Base-by-base conservation (phyloP, 495 filamentous ascomycete genomes). In the Hyaloscypha bicolor region DNA sequence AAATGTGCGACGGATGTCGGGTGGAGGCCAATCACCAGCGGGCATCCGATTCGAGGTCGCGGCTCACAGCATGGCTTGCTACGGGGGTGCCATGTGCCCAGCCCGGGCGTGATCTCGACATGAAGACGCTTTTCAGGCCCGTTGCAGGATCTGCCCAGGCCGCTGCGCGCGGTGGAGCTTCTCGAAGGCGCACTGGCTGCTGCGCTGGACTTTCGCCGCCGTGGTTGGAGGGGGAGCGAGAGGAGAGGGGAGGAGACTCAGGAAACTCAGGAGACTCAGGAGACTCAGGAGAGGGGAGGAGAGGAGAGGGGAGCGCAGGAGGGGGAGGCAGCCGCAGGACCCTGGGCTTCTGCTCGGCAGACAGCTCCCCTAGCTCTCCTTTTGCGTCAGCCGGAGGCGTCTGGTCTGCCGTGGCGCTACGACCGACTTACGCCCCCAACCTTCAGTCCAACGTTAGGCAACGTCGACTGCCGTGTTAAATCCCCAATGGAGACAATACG, bases 61-160 rank as follows among this genome's bases (percentile, higher is more conserved):
- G 71, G 71, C 65, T 71, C 71, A 61, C 63, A 65, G 59, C 68
- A 70, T 66, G 48, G 32, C 9, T 39, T n/a, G 37, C 30, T 19
- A 69, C 60, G 48, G n/a, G 68, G 59, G 48, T 68, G 62, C 71
- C 68, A 70, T 67, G 65, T 63, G 60, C 42, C 42, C 42, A 48
- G 42, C 42, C 42, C 16, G 42, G 42, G 42, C 42, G 9, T 48
- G 42, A 48, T 48, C 2, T 48, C 42, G 42, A 48, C 8, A 56
- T 25, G 9, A 33, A 37, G 6, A 29, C 25, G 31, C 22, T 55
- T 32, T 45, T 33, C 22, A 32, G 31, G n/a, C 14, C 35, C 4
- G 9, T 39, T 1, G n/a, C 16, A 48, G 29, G 55, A 30, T 52
- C 63, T 30, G 55, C 35, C 55, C 37, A 53, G 22, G 14, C 31